Percentiles rank a stretch among this genome's conserved stretches.
These are phyloP conservation scores for Oryza nivara DNA, from an alignment of 176 grass and related monocot genomes.

Conservation along the genomic window DNA sequence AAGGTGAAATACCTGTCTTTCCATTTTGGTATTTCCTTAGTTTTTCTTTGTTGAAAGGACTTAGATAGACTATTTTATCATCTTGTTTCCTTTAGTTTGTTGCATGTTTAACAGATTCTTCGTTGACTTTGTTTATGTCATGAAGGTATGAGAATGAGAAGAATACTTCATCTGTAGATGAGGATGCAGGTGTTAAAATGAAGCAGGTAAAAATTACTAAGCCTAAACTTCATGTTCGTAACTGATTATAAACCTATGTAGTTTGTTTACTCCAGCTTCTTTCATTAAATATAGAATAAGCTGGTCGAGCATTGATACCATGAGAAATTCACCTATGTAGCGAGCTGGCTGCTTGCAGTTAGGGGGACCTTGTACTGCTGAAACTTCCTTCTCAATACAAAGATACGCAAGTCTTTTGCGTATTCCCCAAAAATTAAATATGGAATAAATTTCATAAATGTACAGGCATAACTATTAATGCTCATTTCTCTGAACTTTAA, in stretches of 20 bases:
- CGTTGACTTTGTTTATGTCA: conserved; percentile 1
- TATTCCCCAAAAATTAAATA: not conserved
- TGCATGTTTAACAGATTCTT: conserved; percentile 6
- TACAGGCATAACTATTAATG: not conserved
- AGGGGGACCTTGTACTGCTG: too few relatives aligned
- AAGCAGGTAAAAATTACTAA: conserved; percentile 50
- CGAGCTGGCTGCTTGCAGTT: too few relatives aligned
- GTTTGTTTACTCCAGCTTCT: not conserved
- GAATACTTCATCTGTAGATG: conserved; percentile 35
- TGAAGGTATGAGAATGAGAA: conserved; percentile 41
- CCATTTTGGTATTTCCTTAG: conserved; percentile 33
- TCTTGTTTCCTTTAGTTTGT: conserved; percentile 10
- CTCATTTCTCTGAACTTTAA: not conserved
- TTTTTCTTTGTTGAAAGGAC: conserved; percentile 3
- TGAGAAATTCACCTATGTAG: too few relatives aligned
- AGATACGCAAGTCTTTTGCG: too few relatives aligned
- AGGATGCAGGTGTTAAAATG: conserved; percentile 44
- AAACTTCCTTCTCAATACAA: too few relatives aligned
- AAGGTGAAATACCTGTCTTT: conserved; percentile 55
- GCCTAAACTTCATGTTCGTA: not conserved
- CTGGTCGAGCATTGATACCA: too few relatives aligned
- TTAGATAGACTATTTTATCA: conserved; percentile 30
- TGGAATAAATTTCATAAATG: not conserved
- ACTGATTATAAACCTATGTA: not conserved
- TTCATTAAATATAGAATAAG: not conserved